phyloP scores from a whole-genome alignment of 352 stramenopile genomes.

The Phytophthora brassicae region DNA sequence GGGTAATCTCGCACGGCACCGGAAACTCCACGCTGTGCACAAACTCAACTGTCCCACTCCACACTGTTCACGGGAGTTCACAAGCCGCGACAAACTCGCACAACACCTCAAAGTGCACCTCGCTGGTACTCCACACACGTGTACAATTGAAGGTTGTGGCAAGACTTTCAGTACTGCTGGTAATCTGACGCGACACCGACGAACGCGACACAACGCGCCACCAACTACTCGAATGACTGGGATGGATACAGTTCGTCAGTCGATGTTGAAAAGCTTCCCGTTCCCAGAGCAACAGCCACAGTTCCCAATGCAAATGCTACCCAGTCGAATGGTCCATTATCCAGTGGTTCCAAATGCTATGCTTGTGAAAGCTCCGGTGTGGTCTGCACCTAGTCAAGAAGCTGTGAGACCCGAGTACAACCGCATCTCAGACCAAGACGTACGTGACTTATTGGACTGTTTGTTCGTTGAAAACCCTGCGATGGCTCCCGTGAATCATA shows the following conservation, averaged over 20 bases:
- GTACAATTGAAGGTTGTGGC: slow-evolving; percentile 43
- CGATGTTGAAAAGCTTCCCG: slow-evolving; percentile 22
- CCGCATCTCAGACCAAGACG: slow-evolving; percentile 43
- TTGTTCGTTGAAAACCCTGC: slow-evolving; percentile 37
- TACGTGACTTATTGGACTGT: slow-evolving; percentile 43
- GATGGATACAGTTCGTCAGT: slow-evolving; percentile 12
- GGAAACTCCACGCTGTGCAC: slow-evolving; percentile 55
- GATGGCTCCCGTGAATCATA: slow-evolving; percentile 18
- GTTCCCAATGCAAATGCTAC: slow-evolving; percentile 17
- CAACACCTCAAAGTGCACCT: slow-evolving; percentile 54
- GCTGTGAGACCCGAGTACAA: slow-evolving; percentile 20
- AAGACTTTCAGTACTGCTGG: slow-evolving; percentile 64
- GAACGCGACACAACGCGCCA: slow-evolving; percentile 43
- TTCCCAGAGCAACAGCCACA: slow-evolving; percentile 24
- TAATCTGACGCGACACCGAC: slow-evolving; percentile 61
- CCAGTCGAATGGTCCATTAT: slow-evolving; percentile 20
- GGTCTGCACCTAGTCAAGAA: slow-evolving; percentile 18
- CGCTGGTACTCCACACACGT: slow-evolving; percentile 53
- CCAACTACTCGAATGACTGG: slow-evolving; percentile 1
- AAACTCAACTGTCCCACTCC: slow-evolving; percentile 50
- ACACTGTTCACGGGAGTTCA: slow-evolving; percentile 50
- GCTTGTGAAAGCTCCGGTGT: slow-evolving; percentile 28
- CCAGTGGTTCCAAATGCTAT: slow-evolving; percentile 27
- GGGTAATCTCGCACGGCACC: slow-evolving; percentile 70
- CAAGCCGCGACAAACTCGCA: slow-evolving; percentile 51